Base-by-base conservation (phyloP, 768 basidiomycete genomes). In the Fomitopsis serialis region DNA sequence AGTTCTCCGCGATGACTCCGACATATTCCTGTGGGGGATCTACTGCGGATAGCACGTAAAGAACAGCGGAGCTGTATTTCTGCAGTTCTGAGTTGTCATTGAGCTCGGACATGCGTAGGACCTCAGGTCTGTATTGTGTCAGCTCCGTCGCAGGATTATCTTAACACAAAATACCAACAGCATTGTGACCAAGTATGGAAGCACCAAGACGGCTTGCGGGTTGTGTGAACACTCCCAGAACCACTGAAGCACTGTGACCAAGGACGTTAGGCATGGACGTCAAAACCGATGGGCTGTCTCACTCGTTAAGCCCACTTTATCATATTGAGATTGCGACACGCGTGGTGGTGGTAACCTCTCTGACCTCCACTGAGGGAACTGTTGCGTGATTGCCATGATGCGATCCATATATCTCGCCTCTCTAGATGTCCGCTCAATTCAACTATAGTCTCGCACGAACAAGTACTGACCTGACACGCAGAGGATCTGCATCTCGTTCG, bases 261-360 rank as follows among this genome's bases (percentile, higher is more conserved):
- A 40, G 21, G 25, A 43, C 19, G 34, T 25, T 23, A 35, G 34
- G 17, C 35, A 29, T 42, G 1, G n/a, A 25, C 21, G 19, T 4
- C 43, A 45, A 57, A 24, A 37, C 68, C 81, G 15, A 5, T 17
- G 5, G 29, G 37, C 6, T 19, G n/a, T 19, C 37, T 66, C 70
- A 92, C 90, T 72, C n/a, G 91, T 89, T 52, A 91, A 70, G 2
- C 89, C 90, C 56, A 91, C 82, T 73, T 90, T 92, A 70, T 96
- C 93, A 66, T 94, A 94, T 78, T 89, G 59, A 9, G 93, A 96
- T 63, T 92, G 87, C 56, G 80, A 85, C 54, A 90, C 90, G 53
- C 90, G 79, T 0, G 93, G 93, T 50, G 93, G 92, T 24, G 92
- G 82, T 23, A 94, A 78, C 35, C 93, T 81, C 58, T 89, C 78